Conservation (phyloP, 352 stramenopile species). For the Pythium vanterpoolii region DNA sequence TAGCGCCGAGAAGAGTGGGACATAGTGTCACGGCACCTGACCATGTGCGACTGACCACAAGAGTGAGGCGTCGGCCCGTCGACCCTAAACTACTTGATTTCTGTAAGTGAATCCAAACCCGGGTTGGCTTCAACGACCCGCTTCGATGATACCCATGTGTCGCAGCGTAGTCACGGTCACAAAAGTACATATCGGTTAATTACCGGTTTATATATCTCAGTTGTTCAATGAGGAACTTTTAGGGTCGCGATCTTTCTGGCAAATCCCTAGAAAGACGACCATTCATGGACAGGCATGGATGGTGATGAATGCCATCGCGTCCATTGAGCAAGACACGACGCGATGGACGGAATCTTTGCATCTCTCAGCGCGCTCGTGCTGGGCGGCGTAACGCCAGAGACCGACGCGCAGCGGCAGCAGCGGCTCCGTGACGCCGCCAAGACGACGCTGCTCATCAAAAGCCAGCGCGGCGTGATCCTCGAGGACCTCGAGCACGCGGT, state of each 20-base stretch:
- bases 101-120: not conserved
- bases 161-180: not conserved
- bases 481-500: constrained; percentile 76
- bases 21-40: not conserved
- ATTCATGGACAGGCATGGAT: not conserved
- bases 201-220: constrained; percentile 12
- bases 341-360: constrained; percentile 57
- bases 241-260: constrained; percentile 24
- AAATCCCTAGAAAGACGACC: constrained; percentile 11
- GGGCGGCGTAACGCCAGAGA: constrained; percentile 41
- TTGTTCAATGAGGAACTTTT: not conserved
- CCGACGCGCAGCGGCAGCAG: constrained; percentile 42
- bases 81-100: not conserved
- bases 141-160: not conserved
- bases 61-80: not conserved
- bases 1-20: not conserved
- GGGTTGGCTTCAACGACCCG: not conserved
- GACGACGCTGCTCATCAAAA: constrained; percentile 67
- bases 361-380: constrained; percentile 29
- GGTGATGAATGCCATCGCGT: not conserved
- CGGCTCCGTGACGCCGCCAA: constrained; percentile 50
- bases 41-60: not conserved
- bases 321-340: not conserved
- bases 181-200: not conserved
- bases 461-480: constrained; percentile 70